Conservation (phyloP, 129 eudicot genomes). For the Lactuca saligna region DNA sequence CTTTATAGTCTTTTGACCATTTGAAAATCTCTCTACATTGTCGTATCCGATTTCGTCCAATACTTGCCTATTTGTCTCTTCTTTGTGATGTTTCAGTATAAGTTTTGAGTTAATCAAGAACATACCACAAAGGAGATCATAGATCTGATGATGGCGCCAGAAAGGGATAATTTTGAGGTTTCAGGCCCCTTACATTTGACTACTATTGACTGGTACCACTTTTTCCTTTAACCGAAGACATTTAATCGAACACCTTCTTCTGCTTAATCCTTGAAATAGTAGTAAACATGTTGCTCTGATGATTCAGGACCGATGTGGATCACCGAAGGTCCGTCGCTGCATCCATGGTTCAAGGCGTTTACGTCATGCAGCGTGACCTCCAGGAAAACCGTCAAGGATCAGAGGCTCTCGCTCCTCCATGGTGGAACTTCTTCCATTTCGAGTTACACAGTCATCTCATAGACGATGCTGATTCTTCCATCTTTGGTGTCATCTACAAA, state of each 20-base stretch:
- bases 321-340: constrained; percentile 90
- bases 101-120: constrained; percentile 9
- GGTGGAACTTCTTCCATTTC: constrained; percentile 78
- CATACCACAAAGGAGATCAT: constrained; percentile 22
- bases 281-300: neutral
- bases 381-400: constrained; percentile 67
- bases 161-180: constrained; percentile 61
- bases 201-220: constrained; percentile 64
- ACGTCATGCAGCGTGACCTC: constrained; percentile 76
- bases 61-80: constrained; percentile 7
- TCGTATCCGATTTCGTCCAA: constrained; percentile 1
- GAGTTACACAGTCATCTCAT: constrained; percentile 50
- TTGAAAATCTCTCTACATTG: neutral
- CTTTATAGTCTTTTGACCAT: neutral
- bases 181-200: constrained; percentile 82
- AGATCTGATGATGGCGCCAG: constrained; percentile 55
- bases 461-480: constrained; percentile 68
- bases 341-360: constrained; percentile 75
- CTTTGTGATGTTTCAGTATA: constrained; percentile 11
- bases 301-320: constrained; percentile 64
- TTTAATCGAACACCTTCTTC: constrained; percentile 18
- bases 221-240: neutral
- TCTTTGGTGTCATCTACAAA: constrained; percentile 75
- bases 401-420: constrained; percentile 74
- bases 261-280: neutral